Conservation (phyloP, 2,329 filamentous ascomycete genomes). For the Lachnellula cervina region DNA sequence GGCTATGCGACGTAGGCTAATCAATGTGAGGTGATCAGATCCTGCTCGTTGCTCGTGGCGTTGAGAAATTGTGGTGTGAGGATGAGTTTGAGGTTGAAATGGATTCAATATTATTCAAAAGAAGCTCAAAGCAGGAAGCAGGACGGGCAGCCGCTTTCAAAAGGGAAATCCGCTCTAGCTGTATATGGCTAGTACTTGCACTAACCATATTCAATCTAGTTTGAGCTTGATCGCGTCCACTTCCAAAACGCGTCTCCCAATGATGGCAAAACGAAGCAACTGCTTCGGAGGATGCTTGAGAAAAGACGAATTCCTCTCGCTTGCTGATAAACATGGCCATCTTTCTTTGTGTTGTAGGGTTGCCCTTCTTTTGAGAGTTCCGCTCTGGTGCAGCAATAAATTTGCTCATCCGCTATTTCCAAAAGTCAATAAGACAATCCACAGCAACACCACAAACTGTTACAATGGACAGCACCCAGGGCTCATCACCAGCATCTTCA, state of each 20-base stretch:
- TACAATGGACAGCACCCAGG: slow-evolving; percentile 8
- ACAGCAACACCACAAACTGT: not conserved
- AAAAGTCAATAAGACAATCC: not conserved
- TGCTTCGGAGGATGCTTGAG: not conserved
- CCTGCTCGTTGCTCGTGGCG: slow-evolving; percentile 3
- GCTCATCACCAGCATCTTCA: not conserved
- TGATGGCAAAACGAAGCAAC: not conserved
- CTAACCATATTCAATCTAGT: slow-evolving; percentile 1
- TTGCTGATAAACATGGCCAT: too few relatives aligned
- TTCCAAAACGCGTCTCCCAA: not conserved
- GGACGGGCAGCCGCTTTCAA: slow-evolving; percentile 4
- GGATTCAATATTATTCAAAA: slow-evolving; percentile 11
- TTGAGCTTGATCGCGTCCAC: slow-evolving; percentile 12
- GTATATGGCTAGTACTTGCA: too few relatives aligned
- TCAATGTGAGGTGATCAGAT: slow-evolving; percentile 13
- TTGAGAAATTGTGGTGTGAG: slow-evolving; percentile 2
- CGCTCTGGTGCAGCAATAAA: too few relatives aligned
- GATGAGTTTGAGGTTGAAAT: slow-evolving; percentile 11
- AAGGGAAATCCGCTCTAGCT: slow-evolving; percentile 7
- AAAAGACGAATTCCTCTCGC: too few relatives aligned
- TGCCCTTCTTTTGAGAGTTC: too few relatives aligned
- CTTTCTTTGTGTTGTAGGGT: too few relatives aligned
- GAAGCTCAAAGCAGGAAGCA: slow-evolving; percentile 9
- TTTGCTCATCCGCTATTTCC: too few relatives aligned
- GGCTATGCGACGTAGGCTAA: slow-evolving; percentile 5